phyloP scores from a whole-genome alignment of 768 basidiomycete species.

The Russula foetens region DNA sequence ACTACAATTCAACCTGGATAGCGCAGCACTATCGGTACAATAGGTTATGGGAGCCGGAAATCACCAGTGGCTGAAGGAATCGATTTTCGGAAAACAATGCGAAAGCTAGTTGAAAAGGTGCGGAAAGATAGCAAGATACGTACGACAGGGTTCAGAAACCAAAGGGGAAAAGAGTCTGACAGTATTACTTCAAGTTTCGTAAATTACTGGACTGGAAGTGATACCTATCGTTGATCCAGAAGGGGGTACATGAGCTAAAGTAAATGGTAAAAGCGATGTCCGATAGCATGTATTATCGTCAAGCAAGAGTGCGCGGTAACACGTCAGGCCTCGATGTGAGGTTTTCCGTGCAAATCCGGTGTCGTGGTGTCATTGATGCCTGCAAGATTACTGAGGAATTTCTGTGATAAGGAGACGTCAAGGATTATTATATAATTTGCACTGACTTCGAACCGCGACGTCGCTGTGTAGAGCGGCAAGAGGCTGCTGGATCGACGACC shows the following conservation, averaged over 20 bases:
- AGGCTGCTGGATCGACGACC: constrained; percentile 12
- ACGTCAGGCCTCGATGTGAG: too few species aligned
- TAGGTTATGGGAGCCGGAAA: too few species aligned
- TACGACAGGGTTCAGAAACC: not conserved
- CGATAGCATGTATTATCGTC: too few species aligned
- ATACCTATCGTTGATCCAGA: constrained; percentile 22
- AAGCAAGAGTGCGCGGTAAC: too few species aligned
- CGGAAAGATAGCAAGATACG: not conserved
- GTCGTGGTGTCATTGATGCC: not conserved
- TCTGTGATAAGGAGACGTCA: not conserved
- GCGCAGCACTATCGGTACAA: too few species aligned
- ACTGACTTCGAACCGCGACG: constrained; percentile 2
- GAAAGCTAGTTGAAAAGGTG: not conserved
- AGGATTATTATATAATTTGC: not conserved
- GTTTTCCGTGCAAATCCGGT: too few species aligned
- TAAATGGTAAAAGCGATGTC: too few species aligned
- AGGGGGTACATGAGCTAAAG: not conserved
- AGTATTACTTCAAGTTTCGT: constrained; percentile 34
- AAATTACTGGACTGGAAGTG: constrained; percentile 42
- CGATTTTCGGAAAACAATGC: not conserved
- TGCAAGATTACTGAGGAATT: not conserved
- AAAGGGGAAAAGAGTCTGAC: constrained; percentile 14
- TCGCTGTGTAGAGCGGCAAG: not conserved
- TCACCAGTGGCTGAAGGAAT: too few species aligned
- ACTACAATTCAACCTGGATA: too few species aligned